These are phyloP conservation scores for Nidularia pulvinata DNA, from an alignment of 768 basidiomycete genomes.

Conservation along the genomic window DNA sequence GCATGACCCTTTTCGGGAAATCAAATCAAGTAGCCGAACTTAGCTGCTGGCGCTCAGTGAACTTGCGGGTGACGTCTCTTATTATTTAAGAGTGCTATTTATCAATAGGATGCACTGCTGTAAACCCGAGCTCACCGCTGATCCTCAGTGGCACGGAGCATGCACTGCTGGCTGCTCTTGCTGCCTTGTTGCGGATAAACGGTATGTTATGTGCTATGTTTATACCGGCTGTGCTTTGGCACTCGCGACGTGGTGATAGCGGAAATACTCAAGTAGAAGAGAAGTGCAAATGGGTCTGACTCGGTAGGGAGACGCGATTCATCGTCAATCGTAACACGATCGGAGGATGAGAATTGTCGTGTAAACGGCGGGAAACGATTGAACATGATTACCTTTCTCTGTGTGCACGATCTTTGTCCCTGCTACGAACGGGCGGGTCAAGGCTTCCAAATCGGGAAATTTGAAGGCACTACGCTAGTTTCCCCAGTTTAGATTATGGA, in stretches of 20 bases:
- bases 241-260: no score
- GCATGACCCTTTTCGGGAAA: slow-evolving; percentile 8
- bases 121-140: slow-evolving; percentile 7
- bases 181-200: no score
- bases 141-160: not conserved
- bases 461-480: slow-evolving; percentile 23
- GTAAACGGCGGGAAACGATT: slow-evolving; percentile 4
- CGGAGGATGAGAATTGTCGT: slow-evolving; percentile 3
- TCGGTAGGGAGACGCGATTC: no score
- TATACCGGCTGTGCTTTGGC: no score
- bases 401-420: slow-evolving; percentile 6
- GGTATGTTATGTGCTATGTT: no score
- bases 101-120: no score
- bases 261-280: no score
- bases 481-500: no score
- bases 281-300: no score
- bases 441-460: slow-evolving; percentile 25
- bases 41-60: no score
- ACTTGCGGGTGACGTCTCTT: slow-evolving; percentile 5
- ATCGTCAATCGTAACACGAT: slow-evolving; percentile 7
- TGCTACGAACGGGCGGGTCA: slow-evolving; percentile 27
- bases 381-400: not conserved
- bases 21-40: slow-evolving; percentile 4
- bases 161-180: no score
- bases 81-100: no score